Base-by-base conservation (phyloP, 1,284 basidiomycete genomes). In the Cystobasidium sp. region DNA sequence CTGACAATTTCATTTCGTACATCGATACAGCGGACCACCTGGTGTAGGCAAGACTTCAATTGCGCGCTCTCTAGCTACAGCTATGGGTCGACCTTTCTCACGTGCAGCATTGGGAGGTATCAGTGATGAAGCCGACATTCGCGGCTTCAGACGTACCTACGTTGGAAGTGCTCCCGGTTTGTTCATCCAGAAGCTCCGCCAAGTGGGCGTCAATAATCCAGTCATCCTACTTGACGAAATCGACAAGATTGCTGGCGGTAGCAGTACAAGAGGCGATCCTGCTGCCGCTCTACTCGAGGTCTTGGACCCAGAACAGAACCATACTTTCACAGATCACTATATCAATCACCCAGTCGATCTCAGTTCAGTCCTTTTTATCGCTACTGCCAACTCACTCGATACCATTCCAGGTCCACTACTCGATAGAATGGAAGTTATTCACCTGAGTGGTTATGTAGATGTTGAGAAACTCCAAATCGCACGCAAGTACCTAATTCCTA, bases 11-110 rank as follows among this genome's bases (percentile, higher is more conserved):
- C 62, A 65, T 56, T 71, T 49, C 47, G 41, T 62, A 51, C 43
- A 14, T 78, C 90, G 88, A 70, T 90, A 92, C 75, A 89, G 91
- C 51, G 91, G 91, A 8, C 92, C 91, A 16, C 91, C 91, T 0
- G 92, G 91, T 8, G 90, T 89, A 0, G 91, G 92, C 18, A 93
- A 93, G 83, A 93, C 92, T 0, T 92, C 90, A 0, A 86, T 93
- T 0, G 91, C 79, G n/a, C 78, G 47, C 75, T 68, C 64, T 66
- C 51, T 70, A 18, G 70, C 53, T 72, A 72, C 58, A 16, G 51
- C 47, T 31, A 31, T 39, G 51, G 70, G 70, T 0, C 37, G 70
- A 51, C 70, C 70, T 20, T 73, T 64, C 63, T 52, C 62, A 14
- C 62, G 70, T 0, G 53, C 43, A n/a, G 52, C 62, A 41, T 79